phyloP scores from a whole-genome alignment of 1,284 basidiomycete genomes.

The Pisolithus thermaeus region DNA sequence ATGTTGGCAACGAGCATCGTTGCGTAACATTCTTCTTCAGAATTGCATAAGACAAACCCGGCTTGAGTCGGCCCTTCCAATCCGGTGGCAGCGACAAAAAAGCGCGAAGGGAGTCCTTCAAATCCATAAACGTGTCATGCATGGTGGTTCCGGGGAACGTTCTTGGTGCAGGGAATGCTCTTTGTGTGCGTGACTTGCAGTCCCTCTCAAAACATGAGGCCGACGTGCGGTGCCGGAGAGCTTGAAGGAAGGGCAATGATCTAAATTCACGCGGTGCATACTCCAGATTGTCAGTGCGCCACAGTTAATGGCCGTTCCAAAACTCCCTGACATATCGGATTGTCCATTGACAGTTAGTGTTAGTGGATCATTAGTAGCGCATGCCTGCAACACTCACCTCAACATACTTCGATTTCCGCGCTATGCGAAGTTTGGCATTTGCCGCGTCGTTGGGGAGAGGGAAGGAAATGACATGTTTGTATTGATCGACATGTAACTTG shows the following conservation, averaged over 20 bases:
- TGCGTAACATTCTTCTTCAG: slow-evolving; percentile 22
- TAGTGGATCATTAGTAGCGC: slow-evolving; percentile 3
- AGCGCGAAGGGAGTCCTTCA: slow-evolving; percentile 32
- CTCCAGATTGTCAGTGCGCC: slow-evolving; percentile 28
- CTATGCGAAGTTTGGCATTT: slow-evolving; percentile 37
- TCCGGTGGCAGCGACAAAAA: slow-evolving; percentile 28
- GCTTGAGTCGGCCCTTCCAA: slow-evolving; percentile 8
- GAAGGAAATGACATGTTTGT: slow-evolving; percentile 15
- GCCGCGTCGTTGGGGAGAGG: slow-evolving; percentile 30
- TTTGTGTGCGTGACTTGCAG: not conserved
- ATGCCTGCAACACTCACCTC: slow-evolving; percentile 33
- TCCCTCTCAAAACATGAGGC: slow-evolving; percentile 21
- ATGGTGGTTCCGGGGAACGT: not conserved
- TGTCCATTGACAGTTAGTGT: too few relatives aligned
- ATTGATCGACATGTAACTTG: slow-evolving; percentile 14
- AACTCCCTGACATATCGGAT: too few relatives aligned
- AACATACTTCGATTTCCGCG: slow-evolving; percentile 47
- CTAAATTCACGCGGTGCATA: slow-evolving; percentile 38
- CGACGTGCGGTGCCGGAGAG: not conserved
- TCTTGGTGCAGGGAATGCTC: slow-evolving; percentile 4
- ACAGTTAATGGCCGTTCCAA: too few relatives aligned
- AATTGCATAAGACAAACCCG: slow-evolving; percentile 30
- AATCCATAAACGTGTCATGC: slow-evolving; percentile 21
- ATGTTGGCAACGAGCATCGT: slow-evolving; percentile 37
- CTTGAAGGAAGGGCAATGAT: slow-evolving; percentile 30